Percentiles rank a stretch among this genome's conserved stretches.
These are phyloP conservation scores for Graphilbum ipis-grandicollis DNA, from an alignment of 2,329 filamentous ascomycete genomes.

Conservation along the genomic window DNA sequence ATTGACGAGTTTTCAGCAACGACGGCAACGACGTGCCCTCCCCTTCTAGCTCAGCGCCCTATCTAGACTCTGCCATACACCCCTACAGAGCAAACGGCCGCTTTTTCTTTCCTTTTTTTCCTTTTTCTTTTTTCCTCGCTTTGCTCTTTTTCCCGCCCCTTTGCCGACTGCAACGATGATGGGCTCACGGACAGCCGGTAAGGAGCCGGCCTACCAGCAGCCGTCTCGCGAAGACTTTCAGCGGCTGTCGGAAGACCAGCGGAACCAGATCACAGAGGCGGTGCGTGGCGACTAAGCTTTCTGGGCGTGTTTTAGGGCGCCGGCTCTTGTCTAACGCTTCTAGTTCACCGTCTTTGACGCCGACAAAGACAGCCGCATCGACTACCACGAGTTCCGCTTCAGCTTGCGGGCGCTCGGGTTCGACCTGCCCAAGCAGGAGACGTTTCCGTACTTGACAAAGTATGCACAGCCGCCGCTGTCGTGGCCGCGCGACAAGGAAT, in stretches of 20 bases:
- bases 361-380: constrained; percentile 83
- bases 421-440: constrained; percentile 72
- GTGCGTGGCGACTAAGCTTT: constrained; percentile 32
- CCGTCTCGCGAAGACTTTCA: constrained; percentile 18
- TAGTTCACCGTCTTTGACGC: constrained; percentile 93
- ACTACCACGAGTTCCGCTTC: constrained; percentile 97
- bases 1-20: neutral
- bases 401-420: constrained; percentile 91
- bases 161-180: constrained; percentile 9
- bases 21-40: neutral
- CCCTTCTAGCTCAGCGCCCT: too few species aligned
- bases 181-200: constrained; percentile 9
- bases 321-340: neutral
- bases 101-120: neutral
- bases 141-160: neutral
- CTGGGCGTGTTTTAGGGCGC: neutral
- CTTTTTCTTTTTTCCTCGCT: neutral
- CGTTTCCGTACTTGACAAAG: constrained; percentile 63
- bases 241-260: constrained; percentile 65
- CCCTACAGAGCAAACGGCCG: too few species aligned
- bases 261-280: constrained; percentile 85
- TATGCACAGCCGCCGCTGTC: constrained; percentile 57
- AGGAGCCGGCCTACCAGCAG: constrained; percentile 12
- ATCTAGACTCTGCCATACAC: too few species aligned
- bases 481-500: constrained; percentile 34